These are phyloP conservation scores for Kalanchoe fedtschenkoi DNA, from an alignment of 164 flowering plant species.

Conservation along the genomic window DNA sequence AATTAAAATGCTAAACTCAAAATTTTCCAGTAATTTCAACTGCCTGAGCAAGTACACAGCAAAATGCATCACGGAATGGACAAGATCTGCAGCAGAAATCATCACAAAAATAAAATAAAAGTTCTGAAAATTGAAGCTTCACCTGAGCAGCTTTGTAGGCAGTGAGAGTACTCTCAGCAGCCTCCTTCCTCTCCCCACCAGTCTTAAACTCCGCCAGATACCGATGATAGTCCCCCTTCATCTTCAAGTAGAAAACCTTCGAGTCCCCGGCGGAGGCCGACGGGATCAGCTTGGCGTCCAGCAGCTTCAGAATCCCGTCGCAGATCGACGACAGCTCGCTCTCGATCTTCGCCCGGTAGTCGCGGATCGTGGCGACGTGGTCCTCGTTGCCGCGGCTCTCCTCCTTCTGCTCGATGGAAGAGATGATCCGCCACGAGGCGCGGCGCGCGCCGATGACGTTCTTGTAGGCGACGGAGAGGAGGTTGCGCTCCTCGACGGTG, in stretches of 20 bases:
- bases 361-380: slow-evolving; percentile 38
- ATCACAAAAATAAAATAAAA: not conserved
- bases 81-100: no score
- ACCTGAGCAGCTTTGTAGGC: slow-evolving; percentile 73
- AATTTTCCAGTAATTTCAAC: not conserved
- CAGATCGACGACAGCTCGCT: slow-evolving; percentile 46
- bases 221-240: slow-evolving; percentile 69
- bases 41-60: not conserved
- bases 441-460: slow-evolving; percentile 62
- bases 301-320: slow-evolving; percentile 45
- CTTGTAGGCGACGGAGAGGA: slow-evolving; percentile 64
- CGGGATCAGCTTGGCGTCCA: slow-evolving; percentile 39
- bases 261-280: slow-evolving; percentile 46
- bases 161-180: slow-evolving; percentile 56
- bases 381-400: slow-evolving; percentile 59
- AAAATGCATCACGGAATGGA: no score
- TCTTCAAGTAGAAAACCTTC: slow-evolving; percentile 58
- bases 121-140: not conserved
- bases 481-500: slow-evolving; percentile 57
- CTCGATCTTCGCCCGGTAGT: slow-evolving; percentile 58
- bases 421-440: slow-evolving; percentile 60
- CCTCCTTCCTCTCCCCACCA: slow-evolving; percentile 53
- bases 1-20: no score
- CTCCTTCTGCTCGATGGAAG: slow-evolving; percentile 69
- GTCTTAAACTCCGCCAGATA: slow-evolving; percentile 66